Base-by-base conservation (phyloP, 306 rosid species). In the Ammopiptanthus mongolicus region DNA sequence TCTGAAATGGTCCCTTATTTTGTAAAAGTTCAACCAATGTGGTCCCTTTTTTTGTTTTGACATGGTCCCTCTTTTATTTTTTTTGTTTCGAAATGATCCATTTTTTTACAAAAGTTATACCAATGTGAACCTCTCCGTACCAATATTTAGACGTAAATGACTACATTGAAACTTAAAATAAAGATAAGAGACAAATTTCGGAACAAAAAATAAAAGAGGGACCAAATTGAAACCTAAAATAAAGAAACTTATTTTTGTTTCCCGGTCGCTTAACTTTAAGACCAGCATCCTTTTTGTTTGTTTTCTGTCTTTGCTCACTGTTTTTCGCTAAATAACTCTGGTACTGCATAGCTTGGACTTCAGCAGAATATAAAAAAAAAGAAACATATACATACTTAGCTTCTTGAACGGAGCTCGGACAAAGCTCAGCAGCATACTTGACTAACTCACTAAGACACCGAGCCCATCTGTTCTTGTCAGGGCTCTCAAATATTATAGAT, bases 401-500 rank as follows among this genome's bases (percentile, higher is more conserved):
- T 14, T 92, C 96, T 85, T 87, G 96, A 84, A 96, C 92, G 61
- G 98, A 90, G 60, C 83, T 90, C 69, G 99, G 98, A 80, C 98
- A 96, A 72, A 96, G 97, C 86, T 90, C 98, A 12, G 94, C 91
- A 79, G 99, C 98, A 80, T 89, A 90, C 81, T 92, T 96, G 71
- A 96, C 88, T 64, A 96, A 84, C 87, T 96, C 98, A 72, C 99
- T 92, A 57, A 96, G 97, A 86, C 98, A 96, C 76, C 97, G 91
- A 67, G 96, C 98, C 99, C 99, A 96, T 84, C 98, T 86, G 77
- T 92, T 90, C 85, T 96, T 96, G 79, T 96, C 99, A 59, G 96
- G 98, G 85, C 92, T 96, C 83, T 96, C 99, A 90, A 96, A 90
- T 78, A 96, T 89, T 84, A 96, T 96, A 79, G 97, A 96, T 67